A percentile compares a stretch with the other conserved stretches of the same genome.
Conservation (phyloP, 371 early-diverging fungal genomes). For the Mucor ambiguus region DNA sequence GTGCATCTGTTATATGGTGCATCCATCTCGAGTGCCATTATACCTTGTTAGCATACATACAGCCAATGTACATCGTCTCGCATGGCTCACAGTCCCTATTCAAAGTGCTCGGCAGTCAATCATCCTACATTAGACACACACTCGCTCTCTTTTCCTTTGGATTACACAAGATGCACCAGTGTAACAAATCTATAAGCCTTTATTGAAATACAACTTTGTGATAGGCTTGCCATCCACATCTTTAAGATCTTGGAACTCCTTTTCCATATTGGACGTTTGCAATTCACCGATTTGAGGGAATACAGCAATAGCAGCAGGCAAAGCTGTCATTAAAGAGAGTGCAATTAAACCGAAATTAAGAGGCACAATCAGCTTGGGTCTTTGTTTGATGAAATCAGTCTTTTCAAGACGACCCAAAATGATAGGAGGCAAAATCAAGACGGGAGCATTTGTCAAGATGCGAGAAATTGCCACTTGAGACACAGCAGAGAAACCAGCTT, state of each 20-base stretch:
- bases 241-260: slow-evolving; percentile 54
- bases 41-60: not conserved
- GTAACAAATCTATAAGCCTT: slow-evolving; percentile 58
- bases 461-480: slow-evolving; percentile 78
- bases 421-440: slow-evolving; percentile 72
- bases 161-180: slow-evolving; percentile 3
- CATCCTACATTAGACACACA: not conserved
- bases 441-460: slow-evolving; percentile 74
- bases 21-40: not conserved
- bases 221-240: slow-evolving; percentile 59
- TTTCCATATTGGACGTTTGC: slow-evolving; percentile 45
- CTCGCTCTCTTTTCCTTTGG: not conserved
- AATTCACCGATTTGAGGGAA: slow-evolving; percentile 74
- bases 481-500: slow-evolving; percentile 71
- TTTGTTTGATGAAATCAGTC: slow-evolving; percentile 53
- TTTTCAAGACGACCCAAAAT: slow-evolving; percentile 66
- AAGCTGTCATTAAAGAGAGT: slow-evolving; percentile 69
- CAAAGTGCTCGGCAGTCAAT: too few species aligned
- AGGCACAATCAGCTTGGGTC: slow-evolving; percentile 60
- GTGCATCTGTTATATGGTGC: not conserved
- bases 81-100: not conserved
- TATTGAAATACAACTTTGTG: slow-evolving; percentile 67
- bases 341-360: slow-evolving; percentile 72
- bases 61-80: not conserved
- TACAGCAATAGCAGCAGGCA: slow-evolving; percentile 81